phyloP scores from a whole-genome alignment of 1,284 basidiomycete genomes.

The Serendipita sp. region DNA sequence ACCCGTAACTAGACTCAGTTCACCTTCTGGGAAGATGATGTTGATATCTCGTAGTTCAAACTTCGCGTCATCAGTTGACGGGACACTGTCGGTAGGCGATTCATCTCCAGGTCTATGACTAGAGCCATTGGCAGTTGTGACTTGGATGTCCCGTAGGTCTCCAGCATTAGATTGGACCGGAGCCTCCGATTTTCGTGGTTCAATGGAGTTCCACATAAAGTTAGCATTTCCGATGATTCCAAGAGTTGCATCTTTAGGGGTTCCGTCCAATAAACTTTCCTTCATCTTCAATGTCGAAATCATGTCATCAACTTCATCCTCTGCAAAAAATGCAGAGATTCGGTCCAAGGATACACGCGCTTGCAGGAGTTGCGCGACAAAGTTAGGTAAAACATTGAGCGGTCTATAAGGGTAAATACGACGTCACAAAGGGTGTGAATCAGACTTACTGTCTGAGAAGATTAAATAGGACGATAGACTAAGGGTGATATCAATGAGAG shows the following conservation, averaged over 20 bases:
- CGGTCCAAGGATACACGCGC: slow-evolving; percentile 11
- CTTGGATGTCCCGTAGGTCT: neutral
- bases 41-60: slow-evolving; percentile 27
- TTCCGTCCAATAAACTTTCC: neutral
- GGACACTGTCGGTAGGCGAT: slow-evolving; percentile 5
- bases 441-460: slow-evolving; percentile 2
- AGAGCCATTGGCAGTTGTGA: neutral
- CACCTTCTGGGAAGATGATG: slow-evolving; percentile 24
- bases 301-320: slow-evolving; percentile 12
- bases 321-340: slow-evolving; percentile 12
- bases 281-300: slow-evolving; percentile 9
- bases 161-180: neutral
- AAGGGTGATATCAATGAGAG: neutral
- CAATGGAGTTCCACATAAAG: slow-evolving; percentile 11
- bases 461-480: slow-evolving; percentile 16
- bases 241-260: slow-evolving; percentile 6
- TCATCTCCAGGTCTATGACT: neutral
- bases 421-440: neutral
- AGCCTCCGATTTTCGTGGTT: neutral
- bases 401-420: neutral
- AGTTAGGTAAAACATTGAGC: neutral
- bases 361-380: slow-evolving; percentile 6
- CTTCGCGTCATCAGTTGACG: neutral
- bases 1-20: slow-evolving; percentile 16
- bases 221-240: slow-evolving; percentile 10